Percentiles rank a stretch among this genome's conserved stretches.
Evolutionary conservation across 371 early-diverging fungal genomes (phyloP).

Genomic region (Funneliformis caledonium): DNA sequence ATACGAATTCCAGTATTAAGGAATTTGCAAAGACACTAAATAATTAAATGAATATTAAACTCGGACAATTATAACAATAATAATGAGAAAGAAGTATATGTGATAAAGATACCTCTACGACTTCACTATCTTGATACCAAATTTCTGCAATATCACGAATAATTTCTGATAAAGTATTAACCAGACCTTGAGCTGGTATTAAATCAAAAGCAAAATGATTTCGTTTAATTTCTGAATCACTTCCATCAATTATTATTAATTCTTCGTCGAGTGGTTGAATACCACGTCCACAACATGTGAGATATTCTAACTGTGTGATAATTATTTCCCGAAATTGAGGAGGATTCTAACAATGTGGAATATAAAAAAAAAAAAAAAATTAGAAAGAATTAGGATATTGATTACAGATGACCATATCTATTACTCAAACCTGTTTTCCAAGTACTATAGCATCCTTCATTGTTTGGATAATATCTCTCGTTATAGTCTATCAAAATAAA

Average conservation of each 20-base stretch:
- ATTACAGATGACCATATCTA: neutral
- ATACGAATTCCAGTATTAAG: constrained; percentile 58
- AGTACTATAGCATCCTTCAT: constrained; percentile 45
- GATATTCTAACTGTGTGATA: constrained; percentile 51
- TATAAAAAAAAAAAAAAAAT: neutral
- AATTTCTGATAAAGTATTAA: constrained; percentile 46
- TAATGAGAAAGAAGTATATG: neutral
- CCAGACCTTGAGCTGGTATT: neutral
- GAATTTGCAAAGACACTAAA: constrained; percentile 54
- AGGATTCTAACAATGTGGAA: constrained; percentile 9
- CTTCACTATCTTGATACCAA: constrained; percentile 51
- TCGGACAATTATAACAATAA: neutral
- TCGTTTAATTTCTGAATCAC: neutral
- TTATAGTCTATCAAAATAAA: constrained; percentile 46
- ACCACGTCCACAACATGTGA: constrained; percentile 60
- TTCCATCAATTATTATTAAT: constrained; percentile 44
- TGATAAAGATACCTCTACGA: constrained; percentile 44
- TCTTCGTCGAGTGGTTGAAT: constrained; percentile 60
- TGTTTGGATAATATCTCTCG: constrained; percentile 54
- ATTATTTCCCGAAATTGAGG: constrained; percentile 4
- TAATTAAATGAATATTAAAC: neutral
- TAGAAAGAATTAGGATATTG: neutral
- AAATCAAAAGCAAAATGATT: neutral
- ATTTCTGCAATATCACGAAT: constrained; percentile 44
- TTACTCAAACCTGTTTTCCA: constrained; percentile 37